phyloP scores from a whole-genome alignment of 805 yeast species.

The Spathaspora girioi region DNA sequence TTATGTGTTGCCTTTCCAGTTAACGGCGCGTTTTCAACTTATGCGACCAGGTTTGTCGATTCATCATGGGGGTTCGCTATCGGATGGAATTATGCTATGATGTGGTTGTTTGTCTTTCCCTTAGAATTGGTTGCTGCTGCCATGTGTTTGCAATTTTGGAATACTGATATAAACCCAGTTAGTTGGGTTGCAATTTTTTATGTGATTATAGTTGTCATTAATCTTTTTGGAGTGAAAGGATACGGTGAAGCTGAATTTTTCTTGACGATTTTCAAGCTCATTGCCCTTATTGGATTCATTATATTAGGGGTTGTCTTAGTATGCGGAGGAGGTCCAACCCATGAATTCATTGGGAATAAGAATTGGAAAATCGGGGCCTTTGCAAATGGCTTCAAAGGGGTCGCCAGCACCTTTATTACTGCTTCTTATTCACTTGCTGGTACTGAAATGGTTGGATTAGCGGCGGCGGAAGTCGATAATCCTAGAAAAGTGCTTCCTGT shows the following conservation, averaged over 20 bases:
- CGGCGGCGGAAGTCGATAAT: conserved; percentile 37
- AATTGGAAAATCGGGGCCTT: conserved; percentile 34
- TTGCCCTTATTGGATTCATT: conserved; percentile 35
- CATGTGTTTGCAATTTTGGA: conserved; percentile 34
- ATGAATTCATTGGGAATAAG: conserved; percentile 31
- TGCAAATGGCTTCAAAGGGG: conserved; percentile 36
- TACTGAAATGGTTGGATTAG: conserved; percentile 35
- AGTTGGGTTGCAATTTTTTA: conserved; percentile 37
- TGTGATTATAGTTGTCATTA: conserved; percentile 23
- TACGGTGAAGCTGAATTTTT: conserved; percentile 36
- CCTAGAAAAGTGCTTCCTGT: conserved; percentile 37
- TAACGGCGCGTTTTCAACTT: conserved; percentile 38
- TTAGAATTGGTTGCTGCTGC: conserved; percentile 38
- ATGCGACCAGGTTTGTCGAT: conserved; percentile 34
- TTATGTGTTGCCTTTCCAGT: conserved; percentile 48
- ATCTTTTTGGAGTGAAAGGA: conserved; percentile 34
- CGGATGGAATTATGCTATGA: conserved; percentile 36
- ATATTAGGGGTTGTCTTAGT: conserved; percentile 33
- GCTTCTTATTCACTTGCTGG: conserved; percentile 37
- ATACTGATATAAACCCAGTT: conserved; percentile 29
- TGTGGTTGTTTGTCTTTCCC: conserved; percentile 37
- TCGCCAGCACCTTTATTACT: conserved; percentile 33
- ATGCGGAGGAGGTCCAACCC: conserved; percentile 37
- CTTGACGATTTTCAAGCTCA: conserved; percentile 27
- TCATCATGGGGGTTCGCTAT: conserved; percentile 40